Evolutionary conservation across 2,329 filamentous ascomycete genomes (phyloP), one percentile per base, ranked within the genome.

Genomic region (Colletotrichum melonis): DNA sequence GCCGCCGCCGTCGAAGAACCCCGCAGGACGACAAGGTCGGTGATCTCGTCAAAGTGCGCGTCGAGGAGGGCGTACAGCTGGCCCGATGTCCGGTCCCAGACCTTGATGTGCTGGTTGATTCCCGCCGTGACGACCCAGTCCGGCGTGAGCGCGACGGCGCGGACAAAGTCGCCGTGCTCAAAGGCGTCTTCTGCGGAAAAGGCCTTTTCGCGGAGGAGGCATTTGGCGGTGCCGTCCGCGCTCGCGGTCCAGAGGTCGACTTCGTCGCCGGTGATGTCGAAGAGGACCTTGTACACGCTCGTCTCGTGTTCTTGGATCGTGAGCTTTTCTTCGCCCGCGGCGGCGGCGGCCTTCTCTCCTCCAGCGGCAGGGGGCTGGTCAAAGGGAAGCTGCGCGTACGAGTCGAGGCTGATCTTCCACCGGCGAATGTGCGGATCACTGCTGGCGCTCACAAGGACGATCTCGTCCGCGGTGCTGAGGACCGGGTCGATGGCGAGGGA

Each of bases 21-120:
- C 30, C 83, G 81, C 32, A 95, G 81, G 63, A 97, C 80, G 1
- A 93, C 86, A 56, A 98, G 83, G 46, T 92, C 94, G 1, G 95
- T 98, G 16, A 99, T 92, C 82, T 98, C 97, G 79, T 99, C 95
- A 79, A 91, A 98, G 84, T 99, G 97, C 0, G 97, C 97, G 49
- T 90, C 88, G 74, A 96, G 92, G 8, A 89, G 89, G 81, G 93
- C 93, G 79, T 93, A 89, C 38, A 97, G 85, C 80, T 92, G 91
- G 5, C 94, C 94, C 9, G 91, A 92, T 74, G 91, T 80, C 59
- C 89, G 84, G 81, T 98, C 93, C 96, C 96, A 99, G 9, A 98
- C 89, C 78, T 97, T 93, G 72, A 99, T 88, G 78, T 98, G 91
- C 83, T 99, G 97, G 79, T 98, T 95, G 76, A 97, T 88, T 70